These are phyloP conservation scores for Trypanosoma rangeli DNA, from an alignment of 208 protist genomes.

Conservation along the genomic window DNA sequence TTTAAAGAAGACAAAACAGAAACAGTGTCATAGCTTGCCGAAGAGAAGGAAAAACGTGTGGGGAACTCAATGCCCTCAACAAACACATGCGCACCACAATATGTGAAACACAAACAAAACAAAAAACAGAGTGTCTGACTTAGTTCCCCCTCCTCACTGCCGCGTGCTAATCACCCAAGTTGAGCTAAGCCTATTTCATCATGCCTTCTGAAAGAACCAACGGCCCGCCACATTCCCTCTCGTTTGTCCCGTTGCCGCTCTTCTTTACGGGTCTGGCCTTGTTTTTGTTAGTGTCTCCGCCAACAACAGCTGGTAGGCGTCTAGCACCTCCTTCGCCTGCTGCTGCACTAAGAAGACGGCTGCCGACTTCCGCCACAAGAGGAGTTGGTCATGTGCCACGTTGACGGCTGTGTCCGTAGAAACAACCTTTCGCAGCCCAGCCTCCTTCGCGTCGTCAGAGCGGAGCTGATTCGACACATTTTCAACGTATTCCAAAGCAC, in stretches of 20 bases:
- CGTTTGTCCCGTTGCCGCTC: not conserved
- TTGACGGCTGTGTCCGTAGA: slow-evolving; percentile 40
- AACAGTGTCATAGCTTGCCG: too few species aligned
- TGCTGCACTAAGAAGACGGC: slow-evolving; percentile 54
- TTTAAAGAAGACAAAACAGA: too few species aligned
- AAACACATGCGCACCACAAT: not conserved
- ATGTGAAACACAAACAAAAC: too few species aligned
- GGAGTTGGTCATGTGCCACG: slow-evolving; percentile 45
- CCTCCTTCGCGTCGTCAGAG: slow-evolving; percentile 2
- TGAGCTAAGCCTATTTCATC: not conserved
- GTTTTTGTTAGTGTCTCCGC: slow-evolving; percentile 64
- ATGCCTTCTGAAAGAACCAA: not conserved
- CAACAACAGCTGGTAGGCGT: slow-evolving; percentile 64
- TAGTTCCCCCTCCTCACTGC: too few species aligned
- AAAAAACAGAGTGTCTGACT: too few species aligned
- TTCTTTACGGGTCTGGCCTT: slow-evolving; percentile 5
- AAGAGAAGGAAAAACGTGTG: too few species aligned
- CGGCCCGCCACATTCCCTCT: not conserved
- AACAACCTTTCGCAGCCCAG: slow-evolving; percentile 29
- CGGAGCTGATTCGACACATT: slow-evolving; percentile 22
- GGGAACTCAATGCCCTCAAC: too few species aligned
- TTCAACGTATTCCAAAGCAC: slow-evolving; percentile 48
- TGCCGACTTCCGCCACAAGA: slow-evolving; percentile 60
- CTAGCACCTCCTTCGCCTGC: slow-evolving; percentile 66
- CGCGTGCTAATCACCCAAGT: too few species aligned